These are phyloP conservation scores for Lepidium campestre DNA, from an alignment of 441 rosid genomes.

Conservation along the genomic window DNA sequence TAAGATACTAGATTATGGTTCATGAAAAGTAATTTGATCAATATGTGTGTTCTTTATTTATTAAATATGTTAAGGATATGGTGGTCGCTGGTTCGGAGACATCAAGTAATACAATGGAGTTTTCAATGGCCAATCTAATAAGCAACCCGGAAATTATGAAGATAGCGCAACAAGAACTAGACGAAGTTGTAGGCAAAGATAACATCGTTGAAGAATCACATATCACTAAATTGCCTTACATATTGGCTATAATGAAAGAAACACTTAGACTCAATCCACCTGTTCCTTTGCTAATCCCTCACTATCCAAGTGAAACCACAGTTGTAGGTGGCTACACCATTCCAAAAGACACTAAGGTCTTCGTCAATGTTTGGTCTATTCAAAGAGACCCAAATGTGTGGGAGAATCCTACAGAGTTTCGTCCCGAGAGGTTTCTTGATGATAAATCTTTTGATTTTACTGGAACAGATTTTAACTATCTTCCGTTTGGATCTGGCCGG, in stretches of 20 bases:
- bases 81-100: conserved; percentile 49
- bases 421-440: conserved; percentile 37
- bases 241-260: conserved; percentile 45
- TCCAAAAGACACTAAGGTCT: conserved; percentile 38
- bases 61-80: conserved; percentile 34
- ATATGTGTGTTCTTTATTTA: background rate
- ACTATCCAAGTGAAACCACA: conserved; percentile 31
- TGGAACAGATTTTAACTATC: conserved; percentile 32
- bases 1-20: too few species aligned
- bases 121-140: conserved; percentile 41
- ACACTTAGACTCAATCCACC: conserved; percentile 43
- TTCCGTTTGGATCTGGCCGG: conserved; percentile 56
- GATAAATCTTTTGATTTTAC: conserved; percentile 30
- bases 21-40: background rate
- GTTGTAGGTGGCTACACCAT: conserved; percentile 33
- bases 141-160: conserved; percentile 30
- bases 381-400: conserved; percentile 44
- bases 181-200: conserved; percentile 35
- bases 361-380: conserved; percentile 47
- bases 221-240: conserved; percentile 37
- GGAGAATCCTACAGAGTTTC: conserved; percentile 38
- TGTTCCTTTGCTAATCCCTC: conserved; percentile 45
- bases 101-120: conserved; percentile 35
- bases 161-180: conserved; percentile 38
- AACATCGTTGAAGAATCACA: conserved; percentile 45